These are phyloP conservation scores for Moelleriella libera DNA, from an alignment of 2,329 filamentous ascomycete genomes.

Conservation along the genomic window DNA sequence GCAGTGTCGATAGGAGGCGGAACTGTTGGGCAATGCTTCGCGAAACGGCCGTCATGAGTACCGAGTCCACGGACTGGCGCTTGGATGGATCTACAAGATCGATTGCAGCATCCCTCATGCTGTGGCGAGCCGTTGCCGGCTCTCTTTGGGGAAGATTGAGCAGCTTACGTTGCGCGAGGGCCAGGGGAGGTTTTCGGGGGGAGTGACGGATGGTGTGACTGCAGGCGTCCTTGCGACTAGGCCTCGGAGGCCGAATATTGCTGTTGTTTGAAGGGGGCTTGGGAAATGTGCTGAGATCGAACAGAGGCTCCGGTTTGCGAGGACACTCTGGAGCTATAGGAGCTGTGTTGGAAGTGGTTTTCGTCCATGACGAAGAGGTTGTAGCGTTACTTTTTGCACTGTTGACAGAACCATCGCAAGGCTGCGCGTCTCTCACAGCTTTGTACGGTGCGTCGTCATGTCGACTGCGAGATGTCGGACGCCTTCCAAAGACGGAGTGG, in stretches of 20 bases:
- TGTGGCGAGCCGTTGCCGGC: constrained; percentile 1
- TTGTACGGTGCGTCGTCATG: not conserved
- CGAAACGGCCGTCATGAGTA: constrained; percentile 28
- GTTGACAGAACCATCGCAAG: not conserved
- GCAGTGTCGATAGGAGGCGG: constrained; percentile 20
- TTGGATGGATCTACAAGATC: constrained; percentile 11
- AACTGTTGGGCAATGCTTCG: constrained; percentile 30
- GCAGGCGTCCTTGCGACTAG: not conserved
- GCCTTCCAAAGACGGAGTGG: constrained; percentile 1
- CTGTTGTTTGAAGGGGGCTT: constrained; percentile 7
- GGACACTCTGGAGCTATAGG: not conserved
- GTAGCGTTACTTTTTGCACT: not conserved
- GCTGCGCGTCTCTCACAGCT: not conserved
- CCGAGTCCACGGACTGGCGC: constrained; percentile 19
- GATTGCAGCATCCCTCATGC: constrained; percentile 6
- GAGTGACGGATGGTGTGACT: not conserved
- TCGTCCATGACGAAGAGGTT: not conserved
- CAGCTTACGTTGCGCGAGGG: constrained; percentile 1
- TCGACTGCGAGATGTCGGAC: not conserved
- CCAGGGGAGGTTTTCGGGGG: constrained; percentile 4
- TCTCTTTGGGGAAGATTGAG: constrained; percentile 1
- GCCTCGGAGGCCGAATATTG: not conserved
- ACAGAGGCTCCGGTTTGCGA: constrained; percentile 6
- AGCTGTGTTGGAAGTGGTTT: not conserved
- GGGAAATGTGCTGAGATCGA: constrained; percentile 11